These are phyloP conservation scores for Aphanomyces euteiches DNA, from an alignment of 352 stramenopile genomes.

Conservation along the genomic window DNA sequence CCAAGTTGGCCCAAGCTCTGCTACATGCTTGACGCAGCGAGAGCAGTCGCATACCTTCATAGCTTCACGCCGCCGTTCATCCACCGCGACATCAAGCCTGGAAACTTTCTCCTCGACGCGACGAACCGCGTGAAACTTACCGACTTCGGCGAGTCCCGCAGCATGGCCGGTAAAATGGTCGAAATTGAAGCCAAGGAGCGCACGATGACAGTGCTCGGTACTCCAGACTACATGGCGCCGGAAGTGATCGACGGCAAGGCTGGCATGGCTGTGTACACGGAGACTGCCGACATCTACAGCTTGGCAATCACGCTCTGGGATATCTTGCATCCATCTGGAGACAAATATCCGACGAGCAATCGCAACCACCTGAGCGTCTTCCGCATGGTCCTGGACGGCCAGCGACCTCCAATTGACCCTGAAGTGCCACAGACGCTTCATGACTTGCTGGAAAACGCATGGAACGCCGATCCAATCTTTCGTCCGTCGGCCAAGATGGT, in stretches of 20 bases:
- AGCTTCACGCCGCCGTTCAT: conserved; percentile 30
- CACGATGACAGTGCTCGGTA: conserved; percentile 70
- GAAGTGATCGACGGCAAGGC: conserved; percentile 73
- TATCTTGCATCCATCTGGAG: conserved; percentile 51
- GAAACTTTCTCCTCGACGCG: conserved; percentile 45
- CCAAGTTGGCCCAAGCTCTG: conserved; percentile 39
- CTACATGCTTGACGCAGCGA: conserved; percentile 45
- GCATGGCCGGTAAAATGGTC: conserved; percentile 15
- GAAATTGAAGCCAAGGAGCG: conserved; percentile 8
- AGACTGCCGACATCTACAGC: conserved; percentile 70
- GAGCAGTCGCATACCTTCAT: conserved; percentile 28
- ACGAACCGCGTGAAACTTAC: conserved; percentile 48
- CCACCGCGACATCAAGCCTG: conserved; percentile 31
- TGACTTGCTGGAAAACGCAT: conserved; percentile 50
- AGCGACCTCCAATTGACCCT: conserved; percentile 46
- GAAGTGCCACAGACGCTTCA: conserved; percentile 40
- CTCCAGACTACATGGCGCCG: conserved; percentile 76
- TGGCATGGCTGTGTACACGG: conserved; percentile 56
- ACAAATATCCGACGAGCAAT: conserved; percentile 61
- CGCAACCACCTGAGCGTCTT: conserved; percentile 67
- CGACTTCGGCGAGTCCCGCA: conserved; percentile 55
- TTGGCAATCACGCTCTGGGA: conserved; percentile 80
- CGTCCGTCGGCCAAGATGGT: conserved; percentile 35
- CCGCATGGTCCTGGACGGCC: conserved; percentile 54
- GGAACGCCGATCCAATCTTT: conserved; percentile 39